Percentiles rank a stretch among this genome's conserved stretches.
Evolutionary conservation across 2,329 filamentous ascomycete species (phyloP).

Genomic region (Cytospora paraplurivora): DNA sequence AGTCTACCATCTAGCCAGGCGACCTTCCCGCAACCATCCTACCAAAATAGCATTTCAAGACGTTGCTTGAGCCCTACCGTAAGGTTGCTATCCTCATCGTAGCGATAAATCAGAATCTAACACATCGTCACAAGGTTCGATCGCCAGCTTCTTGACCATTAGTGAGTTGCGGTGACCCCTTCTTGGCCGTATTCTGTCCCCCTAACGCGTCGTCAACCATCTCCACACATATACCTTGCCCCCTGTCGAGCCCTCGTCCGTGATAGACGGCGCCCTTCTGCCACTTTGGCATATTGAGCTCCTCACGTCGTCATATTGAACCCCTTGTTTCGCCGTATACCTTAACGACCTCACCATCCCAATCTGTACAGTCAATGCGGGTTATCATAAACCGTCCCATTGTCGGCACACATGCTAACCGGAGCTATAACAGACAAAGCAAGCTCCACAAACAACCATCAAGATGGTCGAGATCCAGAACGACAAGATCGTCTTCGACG

Average conservation of each 20-base stretch:
- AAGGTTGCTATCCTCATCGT: neutral
- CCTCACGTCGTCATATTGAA: too few relatives aligned
- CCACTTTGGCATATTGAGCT: too few relatives aligned
- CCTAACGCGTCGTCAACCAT: neutral
- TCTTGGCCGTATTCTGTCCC: neutral
- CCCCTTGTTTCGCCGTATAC: too few relatives aligned
- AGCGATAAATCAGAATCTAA: neutral
- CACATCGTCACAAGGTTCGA: neutral
- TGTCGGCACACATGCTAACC: too few relatives aligned
- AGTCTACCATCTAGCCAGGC: neutral
- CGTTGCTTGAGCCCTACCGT: neutral
- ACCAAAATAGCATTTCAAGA: neutral
- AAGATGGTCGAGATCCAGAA: conserved; percentile 27
- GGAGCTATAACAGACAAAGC: too few relatives aligned
- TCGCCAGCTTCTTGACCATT: neutral
- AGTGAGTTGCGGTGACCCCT: neutral
- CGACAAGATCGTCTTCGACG: conserved; percentile 29
- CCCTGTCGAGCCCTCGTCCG: neutral
- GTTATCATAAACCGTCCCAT: too few relatives aligned
- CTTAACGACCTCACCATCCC: too few relatives aligned
- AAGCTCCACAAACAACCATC: neutral
- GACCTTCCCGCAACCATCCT: neutral
- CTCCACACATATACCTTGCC: neutral
- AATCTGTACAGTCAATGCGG: too few relatives aligned
- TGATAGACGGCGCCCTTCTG: too few relatives aligned